Percentiles rank a stretch among this genome's conserved stretches.
These are phyloP conservation scores for Eutrema japonicum DNA, from an alignment of 345 rosid species.

Conservation along the genomic window DNA sequence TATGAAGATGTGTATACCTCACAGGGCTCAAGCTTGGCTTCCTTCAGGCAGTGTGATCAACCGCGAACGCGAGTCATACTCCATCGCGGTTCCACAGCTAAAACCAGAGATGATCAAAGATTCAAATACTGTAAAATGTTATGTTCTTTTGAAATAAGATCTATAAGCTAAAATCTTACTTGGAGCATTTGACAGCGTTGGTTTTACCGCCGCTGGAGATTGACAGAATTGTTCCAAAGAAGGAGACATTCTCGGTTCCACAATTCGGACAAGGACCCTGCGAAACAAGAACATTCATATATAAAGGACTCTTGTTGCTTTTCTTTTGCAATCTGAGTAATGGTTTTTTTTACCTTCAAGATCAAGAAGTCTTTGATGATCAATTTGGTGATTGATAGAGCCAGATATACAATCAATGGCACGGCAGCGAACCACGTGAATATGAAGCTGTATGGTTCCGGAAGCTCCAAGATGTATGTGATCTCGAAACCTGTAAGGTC, in stretches of 20 bases:
- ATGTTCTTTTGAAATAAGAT: background rate
- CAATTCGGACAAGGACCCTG: slow-evolving; percentile 96
- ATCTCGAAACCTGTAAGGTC: slow-evolving; percentile 92
- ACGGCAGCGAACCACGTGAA: slow-evolving; percentile 98
- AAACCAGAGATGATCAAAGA: slow-evolving; percentile 22
- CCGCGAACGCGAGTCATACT: slow-evolving; percentile 59
- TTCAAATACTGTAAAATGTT: background rate
- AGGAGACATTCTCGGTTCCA: slow-evolving; percentile 83
- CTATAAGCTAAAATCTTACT: slow-evolving; percentile 53
- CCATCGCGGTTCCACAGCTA: slow-evolving; percentile 77
- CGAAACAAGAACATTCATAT: slow-evolving; percentile 23
- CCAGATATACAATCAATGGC: slow-evolving; percentile 71
- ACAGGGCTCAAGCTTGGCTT: slow-evolving; percentile 61
- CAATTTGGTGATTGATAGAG: slow-evolving; percentile 69
- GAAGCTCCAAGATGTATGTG: slow-evolving; percentile 84
- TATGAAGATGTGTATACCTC: slow-evolving; percentile 41
- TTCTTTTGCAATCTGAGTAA: slow-evolving; percentile 11
- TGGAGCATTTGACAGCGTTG: slow-evolving; percentile 77
- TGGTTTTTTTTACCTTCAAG: slow-evolving; percentile 62
- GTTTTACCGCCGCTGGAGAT: slow-evolving; percentile 71
- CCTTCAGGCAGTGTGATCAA: slow-evolving; percentile 89
- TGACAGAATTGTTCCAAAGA: slow-evolving; percentile 86
- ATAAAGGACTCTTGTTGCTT: background rate
- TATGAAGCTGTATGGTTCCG: slow-evolving; percentile 92
- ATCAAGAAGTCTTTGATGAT: slow-evolving; percentile 78